A percentile compares a stretch with the other conserved stretches of the same genome.
phyloP scores from a whole-genome alignment of 129 eudicot species.

The Helianthus tuberosus region DNA sequence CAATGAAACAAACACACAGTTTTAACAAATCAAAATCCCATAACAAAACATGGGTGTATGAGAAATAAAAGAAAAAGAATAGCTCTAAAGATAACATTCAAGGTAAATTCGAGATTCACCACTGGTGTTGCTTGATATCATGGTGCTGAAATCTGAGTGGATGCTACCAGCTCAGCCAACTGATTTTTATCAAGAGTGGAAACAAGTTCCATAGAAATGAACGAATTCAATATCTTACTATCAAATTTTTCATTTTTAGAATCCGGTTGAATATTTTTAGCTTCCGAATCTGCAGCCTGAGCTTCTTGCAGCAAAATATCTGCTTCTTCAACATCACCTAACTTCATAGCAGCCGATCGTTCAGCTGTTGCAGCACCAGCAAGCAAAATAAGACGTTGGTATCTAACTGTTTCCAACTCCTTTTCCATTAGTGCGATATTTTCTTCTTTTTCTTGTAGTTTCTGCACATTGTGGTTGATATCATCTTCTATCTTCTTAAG shows the following conservation, averaged over 20 bases:
- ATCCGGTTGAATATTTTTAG: constrained; percentile 48
- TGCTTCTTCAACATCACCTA: constrained; percentile 76
- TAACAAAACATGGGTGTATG: constrained; percentile 11
- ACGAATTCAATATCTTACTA: constrained; percentile 33
- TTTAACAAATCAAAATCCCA: constrained; percentile 27
- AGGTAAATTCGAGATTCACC: not conserved
- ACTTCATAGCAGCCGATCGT: constrained; percentile 58
- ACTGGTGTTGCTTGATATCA: constrained; percentile 23
- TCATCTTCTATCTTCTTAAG: constrained; percentile 58
- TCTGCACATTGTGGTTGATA: constrained; percentile 39
- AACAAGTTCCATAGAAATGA: constrained; percentile 66
- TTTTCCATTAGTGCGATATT: constrained; percentile 56
- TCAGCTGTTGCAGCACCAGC: constrained; percentile 57
- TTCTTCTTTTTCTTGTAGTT: constrained; percentile 55
- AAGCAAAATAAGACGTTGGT: constrained; percentile 57
- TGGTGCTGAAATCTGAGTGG: constrained; percentile 30
- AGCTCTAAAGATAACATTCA: constrained; percentile 5
- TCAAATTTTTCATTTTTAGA: constrained; percentile 39
- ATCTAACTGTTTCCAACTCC: constrained; percentile 58
- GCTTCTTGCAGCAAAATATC: constrained; percentile 63
- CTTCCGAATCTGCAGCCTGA: constrained; percentile 63
- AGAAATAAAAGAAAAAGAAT: constrained; percentile 23
- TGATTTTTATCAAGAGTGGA: constrained; percentile 57
- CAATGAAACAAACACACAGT: constrained; percentile 20
- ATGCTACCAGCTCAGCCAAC: constrained; percentile 54